Conservation (phyloP, 257 asterid species). For the Lantana camara region DNA sequence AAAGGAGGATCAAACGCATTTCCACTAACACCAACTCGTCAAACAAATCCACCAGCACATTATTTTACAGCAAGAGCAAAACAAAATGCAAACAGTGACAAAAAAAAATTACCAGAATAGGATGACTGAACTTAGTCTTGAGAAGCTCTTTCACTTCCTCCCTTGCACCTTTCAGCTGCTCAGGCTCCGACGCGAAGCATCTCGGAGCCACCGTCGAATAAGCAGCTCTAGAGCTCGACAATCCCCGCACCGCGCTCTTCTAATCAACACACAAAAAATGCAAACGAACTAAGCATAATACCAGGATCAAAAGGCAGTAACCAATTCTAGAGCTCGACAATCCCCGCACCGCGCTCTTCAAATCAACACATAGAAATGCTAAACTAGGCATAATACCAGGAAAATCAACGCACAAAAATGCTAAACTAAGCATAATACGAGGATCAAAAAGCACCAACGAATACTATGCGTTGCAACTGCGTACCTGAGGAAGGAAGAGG, state of each 20-base stretch:
- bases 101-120: slow-evolving; percentile 60
- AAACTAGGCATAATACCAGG: too few relatives aligned
- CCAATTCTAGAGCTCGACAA: slow-evolving; percentile 32
- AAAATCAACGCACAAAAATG: neutral
- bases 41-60: neutral
- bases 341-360: slow-evolving; percentile 47
- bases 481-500: slow-evolving; percentile 60
- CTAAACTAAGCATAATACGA: neutral
- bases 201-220: slow-evolving; percentile 65
- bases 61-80: neutral
- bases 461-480: neutral
- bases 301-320: neutral
- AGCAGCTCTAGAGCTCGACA: slow-evolving; percentile 45
- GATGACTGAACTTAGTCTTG: slow-evolving; percentile 68
- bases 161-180: slow-evolving; percentile 84
- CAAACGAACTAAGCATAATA: neutral
- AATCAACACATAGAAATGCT: neutral
- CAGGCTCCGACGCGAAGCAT: slow-evolving; percentile 71
- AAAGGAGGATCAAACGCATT: neutral
- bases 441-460: neutral
- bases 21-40: neutral
- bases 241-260: slow-evolving; percentile 45
- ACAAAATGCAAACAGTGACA: neutral
- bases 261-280: slow-evolving; percentile 3
- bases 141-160: slow-evolving; percentile 83